Evolutionary conservation across 2,329 filamentous ascomycete species (phyloP), one percentile per base, ranked within the genome.

Genomic region (Penicillium expansum): DNA sequence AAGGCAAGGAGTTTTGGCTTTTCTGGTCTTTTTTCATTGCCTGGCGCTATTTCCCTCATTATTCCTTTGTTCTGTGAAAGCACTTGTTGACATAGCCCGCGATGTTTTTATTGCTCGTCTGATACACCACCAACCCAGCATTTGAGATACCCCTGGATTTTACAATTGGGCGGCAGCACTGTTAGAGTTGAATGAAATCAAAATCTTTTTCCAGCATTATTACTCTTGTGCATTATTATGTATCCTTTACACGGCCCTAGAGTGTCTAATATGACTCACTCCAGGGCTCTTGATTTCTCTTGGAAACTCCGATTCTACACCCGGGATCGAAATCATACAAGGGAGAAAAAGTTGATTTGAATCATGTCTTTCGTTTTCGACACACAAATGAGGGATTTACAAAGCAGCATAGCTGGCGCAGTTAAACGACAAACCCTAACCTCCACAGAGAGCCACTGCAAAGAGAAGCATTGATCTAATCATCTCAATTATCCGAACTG

Each of bases 131-230:
- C 44, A 47, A 37, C 20, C 33, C 44, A 58, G 60, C 55, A 55
- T 60, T 62, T 47, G 44, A 66, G 62, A 66, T 66, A 66, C 63
- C 63, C 63, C 59, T 57, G 33, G 47, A 52, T 58, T 57, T 56
- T 55, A 52, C 47, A 52, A 44, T 52, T 53, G 52, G 58, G 55
- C 29, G 48, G 54, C 33, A 52, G 43, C 55, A 60, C 29, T 37
- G 24, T 55, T 56, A 61, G 58, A 56, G 30, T 43, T 22, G 30
- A 48, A 42, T 48, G 20, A 42, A 29, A 41, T 33, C n/a, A 10
- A 37, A 24, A 6, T 47, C 2, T 52, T 41, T 30, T 41, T 13
- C 38, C 13, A 22, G 20, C 32, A 22, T 37, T 42, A 24, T n/a
- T 20, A 22, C 7, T 41, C 38, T 18, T 47, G 24, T 29, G 4